Conservation (phyloP, 495 filamentous ascomycete species). For the Penicillium coffeae region DNA sequence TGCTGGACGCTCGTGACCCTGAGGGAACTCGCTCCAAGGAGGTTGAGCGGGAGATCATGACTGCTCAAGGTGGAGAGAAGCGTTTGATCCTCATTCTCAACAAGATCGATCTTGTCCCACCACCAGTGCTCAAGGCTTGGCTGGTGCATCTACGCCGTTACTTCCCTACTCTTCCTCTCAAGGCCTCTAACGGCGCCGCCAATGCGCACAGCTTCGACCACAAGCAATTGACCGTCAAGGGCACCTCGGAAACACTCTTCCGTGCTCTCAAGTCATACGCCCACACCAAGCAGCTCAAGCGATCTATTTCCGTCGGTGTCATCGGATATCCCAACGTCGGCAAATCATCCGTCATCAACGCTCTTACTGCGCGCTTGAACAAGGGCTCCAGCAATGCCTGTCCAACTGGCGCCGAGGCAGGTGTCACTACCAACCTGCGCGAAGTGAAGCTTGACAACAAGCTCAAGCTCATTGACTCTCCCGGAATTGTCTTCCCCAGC, state of each 20-base stretch:
- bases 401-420: slow-evolving; percentile 87
- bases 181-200: slow-evolving; percentile 74
- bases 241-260: slow-evolving; percentile 82
- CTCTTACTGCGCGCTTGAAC: slow-evolving; percentile 76
- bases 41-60: slow-evolving; percentile 85
- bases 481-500: slow-evolving; percentile 89
- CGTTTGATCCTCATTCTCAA: slow-evolving; percentile 90
- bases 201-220: slow-evolving; percentile 93
- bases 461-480: slow-evolving; percentile 90
- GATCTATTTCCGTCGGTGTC: slow-evolving; percentile 85
- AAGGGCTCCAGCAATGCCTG: slow-evolving; percentile 65
- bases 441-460: slow-evolving; percentile 93
- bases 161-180: slow-evolving; percentile 90
- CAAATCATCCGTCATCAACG: slow-evolving; percentile 96
- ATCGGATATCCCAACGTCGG: slow-evolving; percentile 98
- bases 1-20: slow-evolving; percentile 90
- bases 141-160: slow-evolving; percentile 79
- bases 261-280: slow-evolving; percentile 87
- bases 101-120: slow-evolving; percentile 92
- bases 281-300: slow-evolving; percentile 77
- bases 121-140: slow-evolving; percentile 77
- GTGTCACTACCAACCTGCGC: slow-evolving; percentile 84
- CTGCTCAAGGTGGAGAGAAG: slow-evolving; percentile 76
- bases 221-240: slow-evolving; percentile 80
- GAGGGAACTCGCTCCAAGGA: slow-evolving; percentile 87